Evolutionary conservation across 2,329 filamentous ascomycete species (phyloP), one percentile per base, ranked within the genome.

Genomic region (Huntiella decipiens): DNA sequence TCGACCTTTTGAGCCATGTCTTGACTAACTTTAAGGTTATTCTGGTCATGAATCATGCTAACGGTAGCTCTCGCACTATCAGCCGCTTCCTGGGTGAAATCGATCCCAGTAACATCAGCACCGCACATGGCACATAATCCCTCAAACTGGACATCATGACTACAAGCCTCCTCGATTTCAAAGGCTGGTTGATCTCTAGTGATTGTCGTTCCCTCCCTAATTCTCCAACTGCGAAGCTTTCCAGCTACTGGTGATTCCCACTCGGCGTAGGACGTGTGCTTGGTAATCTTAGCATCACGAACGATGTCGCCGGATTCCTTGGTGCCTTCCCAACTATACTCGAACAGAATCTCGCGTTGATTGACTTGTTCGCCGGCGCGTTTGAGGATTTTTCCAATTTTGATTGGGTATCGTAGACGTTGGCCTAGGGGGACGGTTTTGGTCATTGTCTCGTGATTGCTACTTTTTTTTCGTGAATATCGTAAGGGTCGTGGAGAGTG

Each of bases 41-140:
- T 83, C 57, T 93, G 87, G 60, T 93, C 85, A 63, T 98, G 91
- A 22, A 83, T 80, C 76, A 94, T 93, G 63, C 88, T 88, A 60
- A 98, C 88, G 49, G 82, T 85, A 44, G 91, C 91, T 54, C 88
- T 84, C 52, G 82, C 77, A 2, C 82, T 81, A 59, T 93, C 84
- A 54, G 75, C 73, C 41, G 76, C 67, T 52, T 87, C 79, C 50
- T 78, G 85, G 46, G 84, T 85, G 73, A 85, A 95, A 60, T 78
- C 82, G 54, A 79, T 73, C 70, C 85, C 78, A 46, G 84, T 94
- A 86, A 98, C 94, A 63, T 96, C 87, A 62, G 88, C 85, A 52
- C 91, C 91, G 62, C 91, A 98, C 51, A 87, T 74, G 49, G 78
- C 85, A 63, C 91, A 98, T 53, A 98, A 72, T 38, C 87, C 87